Conservation (phyloP, 2,329 filamentous ascomycete species). For the Sporothrix brunneoviolacea region DNA sequence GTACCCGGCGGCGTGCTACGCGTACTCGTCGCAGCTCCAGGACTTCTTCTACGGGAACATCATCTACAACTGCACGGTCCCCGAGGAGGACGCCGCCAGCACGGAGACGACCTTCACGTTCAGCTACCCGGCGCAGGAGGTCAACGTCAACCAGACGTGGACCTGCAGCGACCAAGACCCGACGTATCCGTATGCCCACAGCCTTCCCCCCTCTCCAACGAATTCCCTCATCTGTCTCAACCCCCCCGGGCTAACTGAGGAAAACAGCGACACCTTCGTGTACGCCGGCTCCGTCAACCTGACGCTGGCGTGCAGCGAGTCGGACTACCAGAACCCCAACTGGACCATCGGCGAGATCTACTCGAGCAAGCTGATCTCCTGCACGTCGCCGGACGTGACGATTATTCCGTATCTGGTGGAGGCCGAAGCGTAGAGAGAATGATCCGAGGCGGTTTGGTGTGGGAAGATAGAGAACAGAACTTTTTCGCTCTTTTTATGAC, state of each 20-base stretch:
- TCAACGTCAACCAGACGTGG: conserved; percentile 45
- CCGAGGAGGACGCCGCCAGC: conserved; percentile 16
- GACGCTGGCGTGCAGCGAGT: conserved; percentile 29
- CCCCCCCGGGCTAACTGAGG: too few relatives aligned
- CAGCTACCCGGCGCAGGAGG: conserved; percentile 27
- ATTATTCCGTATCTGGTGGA: conserved; percentile 29
- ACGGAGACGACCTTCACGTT: conserved; percentile 38
- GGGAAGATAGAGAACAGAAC: too few relatives aligned
- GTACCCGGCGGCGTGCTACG: conserved; percentile 33
- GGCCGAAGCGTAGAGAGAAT: too few relatives aligned
- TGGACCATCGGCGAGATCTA: conserved; percentile 36
- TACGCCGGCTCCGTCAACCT: conserved; percentile 29
- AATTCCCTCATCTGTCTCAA: too few relatives aligned
- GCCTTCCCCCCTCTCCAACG: too few relatives aligned
- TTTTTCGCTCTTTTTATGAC: too few relatives aligned
- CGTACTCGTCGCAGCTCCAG: conserved; percentile 33
- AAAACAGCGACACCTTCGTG: conserved; percentile 24
- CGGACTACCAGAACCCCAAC: conserved; percentile 30
- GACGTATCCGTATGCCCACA: conserved; percentile 31
- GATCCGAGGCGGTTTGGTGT: too few relatives aligned
- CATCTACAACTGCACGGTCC: conserved; percentile 36
- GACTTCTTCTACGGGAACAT: conserved; percentile 46
- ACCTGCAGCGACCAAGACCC: conserved; percentile 35
- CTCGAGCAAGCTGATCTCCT: conserved; percentile 29
- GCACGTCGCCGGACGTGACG: conserved; percentile 24